Base-by-base conservation (phyloP, 78 protist species). In the Dictyostelium capitatum region DNA sequence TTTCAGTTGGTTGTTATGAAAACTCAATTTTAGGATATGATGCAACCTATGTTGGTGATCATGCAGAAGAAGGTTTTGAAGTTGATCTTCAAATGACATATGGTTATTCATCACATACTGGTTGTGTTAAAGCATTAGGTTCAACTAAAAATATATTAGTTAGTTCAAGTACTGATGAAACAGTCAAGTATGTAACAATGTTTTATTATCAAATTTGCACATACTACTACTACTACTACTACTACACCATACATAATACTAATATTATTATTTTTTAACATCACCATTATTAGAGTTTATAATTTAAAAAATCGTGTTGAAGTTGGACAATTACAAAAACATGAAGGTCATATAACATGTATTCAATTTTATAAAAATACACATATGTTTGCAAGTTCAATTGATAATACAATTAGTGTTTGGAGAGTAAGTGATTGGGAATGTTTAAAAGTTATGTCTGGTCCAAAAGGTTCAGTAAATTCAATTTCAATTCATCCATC, bases 391-490 rank as follows among this genome's bases (percentile, higher is more conserved):
- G 93, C 84, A 28, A 78, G 83, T 8, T 87, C 93, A n/a, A 80
- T 80, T 56, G 93, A 87, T 32, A 20, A 87, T 11, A 87, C 85
- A 11, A 47, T 87, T 10, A 77, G 84, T 37, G 81, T 87, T 17
- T 87, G 93, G 93, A 77, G 84, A 75, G 93, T 87, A 3, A 47
- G 69, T 51, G 93, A 77, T 50, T 87, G 93, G 93, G 93, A 87
- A 54, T 87, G 93, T 77, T 47, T 87, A 19, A 87, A 87, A 54
- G 48, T 47, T n/a, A 80, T 87, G 74, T 54, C 54, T 15, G 93
- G 93, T 8, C 79, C 81, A 57, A 87, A 87, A 14, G 93, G 82
- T 50, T 50, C 53, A 25, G 72, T 87, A 47, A 87, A 87, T 62
- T 59, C 80, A 9, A 57, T 87, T 10, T 25, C 72, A 10, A 65